Conservation (phyloP, 805 yeast species). For the Candida ficus region DNA sequence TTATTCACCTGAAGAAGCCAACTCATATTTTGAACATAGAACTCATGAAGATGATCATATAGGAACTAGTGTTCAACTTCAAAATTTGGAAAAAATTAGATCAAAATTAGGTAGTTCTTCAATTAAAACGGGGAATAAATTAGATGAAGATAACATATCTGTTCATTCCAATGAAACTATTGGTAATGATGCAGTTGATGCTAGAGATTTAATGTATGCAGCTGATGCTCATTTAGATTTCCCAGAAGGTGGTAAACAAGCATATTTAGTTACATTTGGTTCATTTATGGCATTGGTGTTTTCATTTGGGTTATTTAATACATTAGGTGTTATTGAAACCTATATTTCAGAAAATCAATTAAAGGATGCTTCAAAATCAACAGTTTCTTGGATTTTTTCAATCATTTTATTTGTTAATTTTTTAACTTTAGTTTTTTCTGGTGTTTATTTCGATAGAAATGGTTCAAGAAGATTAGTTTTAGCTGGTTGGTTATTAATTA, state of each 20-base stretch:
- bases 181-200: background rate
- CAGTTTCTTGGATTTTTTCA: slow-evolving; percentile 63
- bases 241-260: slow-evolving; percentile 59
- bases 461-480: slow-evolving; percentile 42
- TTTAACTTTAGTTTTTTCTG: slow-evolving; percentile 45
- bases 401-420: slow-evolving; percentile 45
- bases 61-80: background rate
- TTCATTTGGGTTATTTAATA: slow-evolving; percentile 50
- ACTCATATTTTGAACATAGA: background rate
- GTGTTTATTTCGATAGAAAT: slow-evolving; percentile 50
- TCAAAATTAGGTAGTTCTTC: background rate
- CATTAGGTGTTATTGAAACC: slow-evolving; percentile 59
- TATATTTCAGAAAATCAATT: slow-evolving; percentile 54
- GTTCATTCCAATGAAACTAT: background rate
- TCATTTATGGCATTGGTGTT: slow-evolving; percentile 51
- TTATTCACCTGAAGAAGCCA: background rate
- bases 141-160: background rate
- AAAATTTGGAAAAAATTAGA: background rate
- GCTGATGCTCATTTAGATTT: slow-evolving; percentile 19
- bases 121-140: background rate
- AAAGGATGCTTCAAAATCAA: slow-evolving; percentile 36
- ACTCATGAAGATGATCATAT: background rate
- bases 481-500: slow-evolving; percentile 36
- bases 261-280: slow-evolving; percentile 54
- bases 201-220: background rate